Evolutionary conservation across 345 rosid species (phyloP), one percentile per base, ranked within the genome.

Genomic region (Psidium guajava): DNA sequence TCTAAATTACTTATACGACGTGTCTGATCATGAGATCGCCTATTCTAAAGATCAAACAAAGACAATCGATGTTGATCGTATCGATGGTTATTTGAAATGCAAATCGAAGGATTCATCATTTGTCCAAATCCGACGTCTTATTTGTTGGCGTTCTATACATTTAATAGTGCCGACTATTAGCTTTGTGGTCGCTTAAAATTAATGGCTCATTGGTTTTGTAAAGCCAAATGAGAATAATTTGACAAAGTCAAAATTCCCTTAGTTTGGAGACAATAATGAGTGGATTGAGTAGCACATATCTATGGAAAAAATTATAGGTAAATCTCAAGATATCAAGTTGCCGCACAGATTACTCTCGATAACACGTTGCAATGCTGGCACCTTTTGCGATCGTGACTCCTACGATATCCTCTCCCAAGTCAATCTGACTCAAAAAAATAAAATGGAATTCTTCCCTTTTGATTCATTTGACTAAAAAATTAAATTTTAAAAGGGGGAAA

Each of bases 101-200:
- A 11, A 11, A 64, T 64, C 28, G 3, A 18, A 8, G 75, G 40
- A 20, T 28, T 28, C 22, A 16, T 16, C 6, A 28, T 16, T 59
- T 28, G 75, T 32, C 44, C 2, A 64, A 32, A 64, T 11, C 18
- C 22, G 0, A 1, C 11, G 4, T 64, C 6, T 28, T 64, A 21
- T 28, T 32, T 18, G 24, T 32, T 18, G 2, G 75, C 12, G 8
- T 32, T 21, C 4, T 3, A 11, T 16, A 9, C 22, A 64, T 64
- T 28, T 6, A 16, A 15, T 15, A 7, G 5, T 28, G 42, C 22
- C 3, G 1, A 7, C 40, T 36, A 64, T 64, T 7, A 11, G 2
- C 28, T 15, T 2, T 28, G 7, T 28, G 22, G 0, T 28, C 42
- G 0, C 42, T 28, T 1, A 5, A 64, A 64, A 7, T 9, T 28